Base-by-base conservation (phyloP, 2,329 filamentous ascomycete species). In the Cryphonectria naterciae region DNA sequence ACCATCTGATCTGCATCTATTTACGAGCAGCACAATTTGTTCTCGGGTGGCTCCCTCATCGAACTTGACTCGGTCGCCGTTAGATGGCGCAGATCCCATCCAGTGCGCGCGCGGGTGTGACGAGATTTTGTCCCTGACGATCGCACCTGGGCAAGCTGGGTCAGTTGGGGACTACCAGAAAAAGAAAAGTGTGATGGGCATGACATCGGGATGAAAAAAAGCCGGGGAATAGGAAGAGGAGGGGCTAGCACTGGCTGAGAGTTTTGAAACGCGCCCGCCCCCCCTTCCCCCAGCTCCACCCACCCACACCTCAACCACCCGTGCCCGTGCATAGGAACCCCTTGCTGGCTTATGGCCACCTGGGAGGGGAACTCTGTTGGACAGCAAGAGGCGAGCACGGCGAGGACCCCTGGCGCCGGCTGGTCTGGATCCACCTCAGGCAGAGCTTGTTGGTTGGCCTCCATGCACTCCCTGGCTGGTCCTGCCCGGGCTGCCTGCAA, bases 241-340 rank as follows among this genome's bases (percentile, higher is more conserved):
- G n/a, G 58, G 22, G n/a, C 25, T 15, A 46, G 41, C 67, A 63
- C 35, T 13, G 28, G 41, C 22, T 37, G 7, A 68, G 56, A 54
- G n/a, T 54, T 58, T 56, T 73, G 71, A 73, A 73, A 73, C 71
- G 61, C 37, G 32, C 32, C 32, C 32, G 32, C 32, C 32, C 32
- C 32, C 32, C 32, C 32, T 11, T 28, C 62, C 58, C 63, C 66
- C 32, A 60, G 52, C 49, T 39, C 65, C 62, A 35, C 58, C 35
- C 58, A 39, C 58, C 25, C 32, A 32, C 32, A 4, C 56, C 19
- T 22, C 7, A 15, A 35, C 35, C 11, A 11, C 58, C 58, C 35
- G 58, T 37, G 32, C 58, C 58, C 35, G 32, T 61, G 58, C 58
- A 61, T 61, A n/a, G 10, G 2, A 61, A 32, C 58, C 32, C 58